Evolutionary conservation across 805 yeast species (phyloP).

Genomic region (Tetrapisispora fleetii): DNA sequence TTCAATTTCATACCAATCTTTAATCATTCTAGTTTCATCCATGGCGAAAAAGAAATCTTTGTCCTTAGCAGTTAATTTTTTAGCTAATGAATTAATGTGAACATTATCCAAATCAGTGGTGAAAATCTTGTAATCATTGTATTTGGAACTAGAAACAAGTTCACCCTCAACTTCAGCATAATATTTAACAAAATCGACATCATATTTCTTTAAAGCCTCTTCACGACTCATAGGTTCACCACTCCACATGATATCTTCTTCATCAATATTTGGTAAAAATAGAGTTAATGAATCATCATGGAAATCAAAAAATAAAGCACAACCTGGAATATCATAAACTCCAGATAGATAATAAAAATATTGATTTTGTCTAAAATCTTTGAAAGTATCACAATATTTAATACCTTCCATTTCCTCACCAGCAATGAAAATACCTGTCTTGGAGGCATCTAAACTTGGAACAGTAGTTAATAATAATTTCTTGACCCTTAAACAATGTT

Average conservation of each 20-base stretch:
- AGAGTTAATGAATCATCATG: constrained; percentile 48
- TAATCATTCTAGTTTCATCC: constrained; percentile 78
- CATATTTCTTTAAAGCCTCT: constrained; percentile 55
- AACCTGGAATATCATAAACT: constrained; percentile 60
- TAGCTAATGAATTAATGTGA: constrained; percentile 29
- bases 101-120: constrained; percentile 50
- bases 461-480: constrained; percentile 29
- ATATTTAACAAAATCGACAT: constrained; percentile 74
- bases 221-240: constrained; percentile 69
- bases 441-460: constrained; percentile 16
- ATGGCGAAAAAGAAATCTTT: constrained; percentile 55
- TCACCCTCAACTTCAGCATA: constrained; percentile 38
- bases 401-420: constrained; percentile 51
- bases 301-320: constrained; percentile 53
- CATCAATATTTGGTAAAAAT: constrained; percentile 74
- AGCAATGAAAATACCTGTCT: constrained; percentile 44
- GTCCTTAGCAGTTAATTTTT: constrained; percentile 36
- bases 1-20: constrained; percentile 72
- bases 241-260: constrained; percentile 93
- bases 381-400: constrained; percentile 71
- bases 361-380: constrained; percentile 78
- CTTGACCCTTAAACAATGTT: constrained; percentile 53
- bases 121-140: constrained; percentile 19
- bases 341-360: constrained; percentile 86
- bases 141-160: constrained; percentile 21